These are phyloP conservation scores for Aspergillus sp. DNA, from an alignment of 2,329 filamentous ascomycete species.

Conservation along the genomic window DNA sequence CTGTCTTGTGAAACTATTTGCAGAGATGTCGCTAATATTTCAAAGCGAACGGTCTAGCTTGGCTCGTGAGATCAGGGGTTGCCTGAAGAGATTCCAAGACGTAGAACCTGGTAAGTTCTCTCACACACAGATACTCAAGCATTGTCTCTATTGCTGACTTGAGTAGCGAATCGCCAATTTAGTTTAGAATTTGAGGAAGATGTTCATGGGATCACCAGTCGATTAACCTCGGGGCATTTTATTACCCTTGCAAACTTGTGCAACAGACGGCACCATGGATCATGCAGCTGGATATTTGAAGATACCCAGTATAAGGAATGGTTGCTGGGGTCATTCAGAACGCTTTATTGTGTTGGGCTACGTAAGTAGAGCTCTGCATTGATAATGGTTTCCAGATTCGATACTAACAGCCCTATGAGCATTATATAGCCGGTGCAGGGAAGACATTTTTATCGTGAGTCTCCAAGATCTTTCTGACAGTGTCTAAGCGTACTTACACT, in stretches of 20 bases:
- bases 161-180: not conserved
- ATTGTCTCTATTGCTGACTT: not conserved
- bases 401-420: not conserved
- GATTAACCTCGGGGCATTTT: slow-evolving; percentile 15
- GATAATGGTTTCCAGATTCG: too few relatives aligned
- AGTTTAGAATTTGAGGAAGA: slow-evolving; percentile 15
- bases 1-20: too few relatives aligned
- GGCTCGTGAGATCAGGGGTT: slow-evolving; percentile 13
- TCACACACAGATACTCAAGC: not conserved
- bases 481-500: not conserved
- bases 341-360: slow-evolving; percentile 22
- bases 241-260: slow-evolving; percentile 24
- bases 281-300: slow-evolving; percentile 23
- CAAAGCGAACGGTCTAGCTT: slow-evolving; percentile 11
- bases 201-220: slow-evolving; percentile 13
- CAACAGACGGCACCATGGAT: slow-evolving; percentile 19
- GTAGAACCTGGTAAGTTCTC: not conserved
- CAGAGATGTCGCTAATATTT: not conserved
- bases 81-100: slow-evolving; percentile 3
- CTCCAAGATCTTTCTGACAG: not conserved
- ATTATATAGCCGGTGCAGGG: slow-evolving; percentile 21
- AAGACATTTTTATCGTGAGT: slow-evolving; percentile 28
- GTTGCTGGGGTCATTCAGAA: slow-evolving; percentile 19
- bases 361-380: slow-evolving; percentile 10
- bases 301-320: slow-evolving; percentile 18